phyloP scores from a whole-genome alignment of 2,329 filamentous ascomycete species.

The Venturia nashicola region DNA sequence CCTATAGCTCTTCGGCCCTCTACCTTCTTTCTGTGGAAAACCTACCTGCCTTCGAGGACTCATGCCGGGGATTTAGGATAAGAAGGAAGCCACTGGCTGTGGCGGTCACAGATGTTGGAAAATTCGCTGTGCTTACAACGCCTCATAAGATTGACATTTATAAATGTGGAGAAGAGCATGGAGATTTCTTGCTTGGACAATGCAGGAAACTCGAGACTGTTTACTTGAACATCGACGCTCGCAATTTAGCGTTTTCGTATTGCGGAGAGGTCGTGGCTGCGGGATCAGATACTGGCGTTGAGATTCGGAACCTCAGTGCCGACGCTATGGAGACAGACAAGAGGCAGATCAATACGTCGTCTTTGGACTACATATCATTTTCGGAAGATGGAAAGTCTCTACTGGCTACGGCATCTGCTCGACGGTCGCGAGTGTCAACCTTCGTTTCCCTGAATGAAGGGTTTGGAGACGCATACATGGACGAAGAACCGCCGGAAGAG shows the following conservation, averaged over 20 bases:
- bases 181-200: slow-evolving; percentile 42
- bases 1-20: slow-evolving; percentile 71
- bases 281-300: slow-evolving; percentile 54
- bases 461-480: slow-evolving; percentile 26
- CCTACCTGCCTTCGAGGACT: slow-evolving; percentile 41
- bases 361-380: slow-evolving; percentile 25
- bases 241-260: slow-evolving; percentile 68
- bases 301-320: slow-evolving; percentile 6
- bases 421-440: slow-evolving; percentile 23
- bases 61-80: slow-evolving; percentile 63
- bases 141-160: slow-evolving; percentile 84
- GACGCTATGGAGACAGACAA: slow-evolving; percentile 18
- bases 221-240: slow-evolving; percentile 64
- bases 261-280: slow-evolving; percentile 72
- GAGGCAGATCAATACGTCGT: slow-evolving; percentile 23
- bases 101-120: slow-evolving; percentile 63
- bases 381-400: slow-evolving; percentile 27
- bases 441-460: slow-evolving; percentile 26
- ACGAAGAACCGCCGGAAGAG: slow-evolving; percentile 23
- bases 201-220: slow-evolving; percentile 49
- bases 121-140: slow-evolving; percentile 68
- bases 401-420: slow-evolving; percentile 25
- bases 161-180: slow-evolving; percentile 39
- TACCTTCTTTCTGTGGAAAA: slow-evolving; percentile 49
- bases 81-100: slow-evolving; percentile 59